phyloP scores from a whole-genome alignment of 306 rosid genomes.

The Parietaria judaica region DNA sequence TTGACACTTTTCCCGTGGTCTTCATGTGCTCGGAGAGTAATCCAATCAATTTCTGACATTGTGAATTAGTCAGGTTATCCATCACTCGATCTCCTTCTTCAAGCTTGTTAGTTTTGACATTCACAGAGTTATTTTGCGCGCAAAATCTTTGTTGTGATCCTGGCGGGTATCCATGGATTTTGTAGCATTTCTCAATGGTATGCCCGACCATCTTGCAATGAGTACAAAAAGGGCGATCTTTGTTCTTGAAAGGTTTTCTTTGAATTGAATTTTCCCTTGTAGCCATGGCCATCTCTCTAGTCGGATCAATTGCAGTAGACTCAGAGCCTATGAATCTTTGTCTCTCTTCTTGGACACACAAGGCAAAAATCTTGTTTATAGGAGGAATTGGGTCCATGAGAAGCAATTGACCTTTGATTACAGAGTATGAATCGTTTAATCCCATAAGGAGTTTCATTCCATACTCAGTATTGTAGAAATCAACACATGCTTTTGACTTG shows the following conservation, averaged over 20 bases:
- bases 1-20: neutral
- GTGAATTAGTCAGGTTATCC: neutral
- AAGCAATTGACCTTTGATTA: too few species aligned
- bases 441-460: too few species aligned
- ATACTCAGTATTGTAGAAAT: too few species aligned
- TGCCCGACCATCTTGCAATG: neutral
- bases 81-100: neutral
- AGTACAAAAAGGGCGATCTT: neutral
- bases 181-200: neutral
- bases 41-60: neutral
- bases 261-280: too few species aligned
- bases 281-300: too few species aligned
- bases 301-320: too few species aligned
- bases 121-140: neutral
- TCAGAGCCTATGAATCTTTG: too few species aligned
- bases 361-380: too few species aligned
- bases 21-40: neutral
- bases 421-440: too few species aligned
- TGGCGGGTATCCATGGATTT: neutral
- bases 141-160: neutral
- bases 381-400: too few species aligned
- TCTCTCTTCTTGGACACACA: too few species aligned
- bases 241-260: neutral
- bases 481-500: too few species aligned
- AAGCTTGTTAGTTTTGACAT: neutral